Base-by-base conservation (phyloP, 169 alveolate genomes). In the Besnoitia besnoiti region DNA sequence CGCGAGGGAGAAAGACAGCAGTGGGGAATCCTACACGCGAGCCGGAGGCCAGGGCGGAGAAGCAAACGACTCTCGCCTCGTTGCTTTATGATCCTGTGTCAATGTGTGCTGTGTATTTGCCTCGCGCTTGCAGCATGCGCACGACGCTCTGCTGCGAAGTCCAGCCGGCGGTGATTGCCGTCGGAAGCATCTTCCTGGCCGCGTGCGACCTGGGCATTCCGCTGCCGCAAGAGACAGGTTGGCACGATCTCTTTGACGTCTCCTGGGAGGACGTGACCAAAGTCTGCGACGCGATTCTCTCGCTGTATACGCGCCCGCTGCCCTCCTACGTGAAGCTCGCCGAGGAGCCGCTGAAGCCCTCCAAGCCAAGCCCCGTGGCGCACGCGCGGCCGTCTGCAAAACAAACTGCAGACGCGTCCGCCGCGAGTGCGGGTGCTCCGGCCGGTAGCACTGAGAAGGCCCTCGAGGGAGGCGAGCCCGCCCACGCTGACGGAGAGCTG, bases 151-250 rank as follows among this genome's bases (percentile, higher is more conserved):
- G 97, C 91, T 95, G 97, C 89, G 96, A 94, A 42, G 95, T 94
- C 51, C 97, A 95, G 91, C 97, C 97, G 21, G 95, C 96, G 16
- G 95, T 95, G 35, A 94, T 95, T 12, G 97, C 97, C 42, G 97
- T 95, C 42, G 97, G 96, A 30, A 94, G 96, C 59, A 95, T 95
- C 44, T 95, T 94, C 51, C 85, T 95, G 84, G 97, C 97, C 27
- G 96, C 97, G 12, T 93, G 95, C 51, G 95, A 94, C 85, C 75
- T 95, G 75, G 89, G 90, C 75, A 94, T 95, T n/a, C 96, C 96
- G 19, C 82, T 95, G 73, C 94, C 95, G 85, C 85, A 85, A 75
- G 97, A 94, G 90, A 95, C 97, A 35, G 94, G 95, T 4, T 95
- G 97, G 97, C 94, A 91, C 61, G 94, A 93, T 82, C 93, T 95